Evolutionary conservation across 495 filamentous ascomycete species (phyloP), one percentile per base, ranked within the genome.

Genomic region (Aspergillus incahuasiensis): DNA sequence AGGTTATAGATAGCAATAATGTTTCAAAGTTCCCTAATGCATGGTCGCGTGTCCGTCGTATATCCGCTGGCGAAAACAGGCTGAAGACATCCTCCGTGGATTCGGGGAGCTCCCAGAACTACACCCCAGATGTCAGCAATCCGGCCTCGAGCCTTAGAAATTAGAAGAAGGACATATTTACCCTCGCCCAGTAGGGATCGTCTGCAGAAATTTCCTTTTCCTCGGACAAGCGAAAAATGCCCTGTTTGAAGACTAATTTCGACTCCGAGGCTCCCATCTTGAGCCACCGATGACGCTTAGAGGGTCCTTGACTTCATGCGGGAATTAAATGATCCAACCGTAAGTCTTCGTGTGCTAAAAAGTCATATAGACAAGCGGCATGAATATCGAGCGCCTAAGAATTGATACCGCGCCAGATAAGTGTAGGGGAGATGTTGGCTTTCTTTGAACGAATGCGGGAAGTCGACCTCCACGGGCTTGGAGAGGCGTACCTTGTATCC

Each of bases 21-120:
- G 91, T 96, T 73, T 97, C 92, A 54, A 97, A 82, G 68, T 99
- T 99, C 68, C 86, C 81, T 40, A 94, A 77, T 24, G 92, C 86
- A 62, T 84, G 81, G 68, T 97, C 94, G 62, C 92, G 82, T 34
- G 91, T 91, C 58, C 92, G 85, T 52, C 95, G 88, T 52, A 99
- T 92, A 72, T 99, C 94, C 32, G 88, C 84, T 9, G 92, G 86
- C 44, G 92, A 90, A 72, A 97, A 99, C 50, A 99, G 83, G 59
- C 90, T 95, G 77, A 97, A 97, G 64, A 97, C 86, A 74, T 99
- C 94, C 58, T 97, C 94, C 34, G 89, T 82, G 13, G 91, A 91
- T 72, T 97, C 95, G 58, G 95, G 94, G 20, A 99, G 86, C 73
- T 97, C 90, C 91, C 92, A 97, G 75, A 97, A 99, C 91, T 96